Conservation (phyloP, 2,329 filamentous ascomycete species). For the Fusarium sublunatum region DNA sequence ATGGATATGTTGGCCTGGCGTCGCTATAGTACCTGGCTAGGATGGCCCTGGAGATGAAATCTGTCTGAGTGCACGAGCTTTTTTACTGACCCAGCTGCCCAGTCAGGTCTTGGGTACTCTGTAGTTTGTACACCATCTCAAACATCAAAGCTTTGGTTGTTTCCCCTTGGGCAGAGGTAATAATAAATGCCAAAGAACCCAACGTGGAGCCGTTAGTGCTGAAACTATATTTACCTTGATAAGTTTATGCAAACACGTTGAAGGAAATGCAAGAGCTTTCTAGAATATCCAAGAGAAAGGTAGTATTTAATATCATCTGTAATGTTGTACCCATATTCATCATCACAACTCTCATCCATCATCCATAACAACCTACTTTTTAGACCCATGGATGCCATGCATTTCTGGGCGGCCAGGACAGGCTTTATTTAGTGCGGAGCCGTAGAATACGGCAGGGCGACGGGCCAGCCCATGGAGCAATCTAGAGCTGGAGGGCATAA, state of each 20-base stretch:
- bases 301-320: too few relatives aligned
- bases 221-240: background rate
- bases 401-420: constrained; percentile 19
- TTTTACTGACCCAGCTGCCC: constrained; percentile 7
- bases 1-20: constrained; percentile 24
- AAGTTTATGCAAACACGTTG: background rate
- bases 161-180: constrained; percentile 22
- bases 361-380: background rate
- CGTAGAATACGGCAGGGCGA: constrained; percentile 3
- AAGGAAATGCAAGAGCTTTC: background rate
- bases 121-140: constrained; percentile 16
- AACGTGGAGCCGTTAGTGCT: constrained; percentile 28
- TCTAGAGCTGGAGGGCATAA: constrained; percentile 26
- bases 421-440: constrained; percentile 11
- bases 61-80: constrained; percentile 29
- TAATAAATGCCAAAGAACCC: constrained; percentile 12
- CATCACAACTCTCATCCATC: constrained; percentile 8
- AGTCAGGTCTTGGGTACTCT: background rate
- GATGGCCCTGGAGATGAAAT: constrained; percentile 33
- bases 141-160: constrained; percentile 18
- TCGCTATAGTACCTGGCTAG: constrained; percentile 14
- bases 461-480: constrained; percentile 16
- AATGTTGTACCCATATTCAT: background rate
- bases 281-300: too few relatives aligned
- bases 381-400: background rate